These are phyloP conservation scores for Chytridium lagenaria DNA, from an alignment of 371 early-diverging fungal species.

Conservation along the genomic window DNA sequence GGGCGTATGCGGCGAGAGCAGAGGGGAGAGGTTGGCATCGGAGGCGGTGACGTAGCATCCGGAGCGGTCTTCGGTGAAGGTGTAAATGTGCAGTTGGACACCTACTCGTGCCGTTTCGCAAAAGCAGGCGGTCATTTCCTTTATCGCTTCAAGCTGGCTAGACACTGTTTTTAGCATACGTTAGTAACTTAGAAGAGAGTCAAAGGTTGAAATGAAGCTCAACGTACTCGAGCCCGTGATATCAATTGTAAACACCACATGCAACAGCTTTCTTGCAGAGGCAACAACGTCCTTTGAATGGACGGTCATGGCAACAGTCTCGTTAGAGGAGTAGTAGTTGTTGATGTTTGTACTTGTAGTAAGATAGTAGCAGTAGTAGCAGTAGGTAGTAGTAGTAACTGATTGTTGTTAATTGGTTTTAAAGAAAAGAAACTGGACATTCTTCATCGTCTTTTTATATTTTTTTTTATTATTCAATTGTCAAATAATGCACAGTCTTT, in stretches of 20 bases:
- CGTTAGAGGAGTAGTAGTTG: too few relatives aligned
- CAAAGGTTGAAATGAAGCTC: neutral
- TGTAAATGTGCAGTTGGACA: constrained; percentile 22
- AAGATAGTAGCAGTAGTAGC: too few relatives aligned
- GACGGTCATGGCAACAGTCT: too few relatives aligned
- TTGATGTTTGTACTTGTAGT: too few relatives aligned
- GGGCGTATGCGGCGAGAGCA: constrained; percentile 19
- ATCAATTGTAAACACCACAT: constrained; percentile 29
- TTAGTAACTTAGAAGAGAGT: neutral
- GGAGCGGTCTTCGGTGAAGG: constrained; percentile 20
- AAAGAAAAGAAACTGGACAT: too few relatives aligned
- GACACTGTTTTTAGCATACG: constrained; percentile 17
- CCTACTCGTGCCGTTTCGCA: constrained; percentile 13
- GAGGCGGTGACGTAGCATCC: constrained; percentile 21
- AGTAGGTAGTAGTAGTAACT: too few relatives aligned
- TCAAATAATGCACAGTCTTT: too few relatives aligned
- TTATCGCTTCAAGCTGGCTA: constrained; percentile 27
- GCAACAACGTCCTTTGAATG: too few relatives aligned
- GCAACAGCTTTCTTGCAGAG: constrained; percentile 3
- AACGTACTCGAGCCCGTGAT: constrained; percentile 29
- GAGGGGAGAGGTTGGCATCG: neutral
- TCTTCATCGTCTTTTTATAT: too few relatives aligned
- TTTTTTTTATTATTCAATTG: too few relatives aligned
- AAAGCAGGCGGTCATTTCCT: constrained; percentile 23
- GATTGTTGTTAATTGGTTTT: too few relatives aligned